Conservation (phyloP, 768 basidiomycete species). For the Lactarius akahatsu region DNA sequence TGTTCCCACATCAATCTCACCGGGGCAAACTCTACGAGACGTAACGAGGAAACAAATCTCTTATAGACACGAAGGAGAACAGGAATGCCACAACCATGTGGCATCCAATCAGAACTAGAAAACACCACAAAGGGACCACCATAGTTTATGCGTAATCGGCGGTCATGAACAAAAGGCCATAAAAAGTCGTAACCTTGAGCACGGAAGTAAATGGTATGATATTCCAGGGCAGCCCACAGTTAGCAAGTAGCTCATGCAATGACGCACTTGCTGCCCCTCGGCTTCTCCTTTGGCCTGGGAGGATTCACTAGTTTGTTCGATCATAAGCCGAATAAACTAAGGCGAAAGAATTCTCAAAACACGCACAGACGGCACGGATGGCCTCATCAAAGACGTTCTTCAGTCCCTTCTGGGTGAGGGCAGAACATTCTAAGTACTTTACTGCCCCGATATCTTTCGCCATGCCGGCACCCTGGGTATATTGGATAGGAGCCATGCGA, state of each 20-base stretch:
- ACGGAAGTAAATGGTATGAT: constrained; percentile 70
- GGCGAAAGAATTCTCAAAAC: constrained; percentile 10
- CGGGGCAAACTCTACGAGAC: constrained; percentile 10
- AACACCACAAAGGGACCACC: constrained; percentile 21
- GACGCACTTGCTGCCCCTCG: constrained; percentile 56
- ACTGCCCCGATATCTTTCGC: constrained; percentile 93
- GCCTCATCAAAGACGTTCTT: constrained; percentile 99
- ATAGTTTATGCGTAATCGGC: constrained; percentile 34
- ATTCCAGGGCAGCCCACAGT: constrained; percentile 37
- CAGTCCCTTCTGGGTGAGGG: constrained; percentile 95
- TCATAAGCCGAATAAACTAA: constrained; percentile 9
- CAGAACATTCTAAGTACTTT: constrained; percentile 95
- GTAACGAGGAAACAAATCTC: constrained; percentile 20
- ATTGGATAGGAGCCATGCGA: constrained; percentile 93
- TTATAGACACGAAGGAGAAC: constrained; percentile 26
- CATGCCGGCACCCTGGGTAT: constrained; percentile 87
- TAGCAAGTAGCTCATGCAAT: constrained; percentile 44
- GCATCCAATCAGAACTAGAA: constrained; percentile 15
- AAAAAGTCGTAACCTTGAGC: constrained; percentile 62
- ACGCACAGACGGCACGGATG: constrained; percentile 92
- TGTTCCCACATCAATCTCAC: constrained; percentile 12
- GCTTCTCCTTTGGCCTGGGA: constrained; percentile 58
- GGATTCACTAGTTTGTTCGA: constrained; percentile 61
- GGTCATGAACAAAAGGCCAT: constrained; percentile 37
- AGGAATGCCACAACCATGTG: constrained; percentile 14